Conservation (phyloP, 768 basidiomycete genomes). For the Pisolithus microcarpus region DNA sequence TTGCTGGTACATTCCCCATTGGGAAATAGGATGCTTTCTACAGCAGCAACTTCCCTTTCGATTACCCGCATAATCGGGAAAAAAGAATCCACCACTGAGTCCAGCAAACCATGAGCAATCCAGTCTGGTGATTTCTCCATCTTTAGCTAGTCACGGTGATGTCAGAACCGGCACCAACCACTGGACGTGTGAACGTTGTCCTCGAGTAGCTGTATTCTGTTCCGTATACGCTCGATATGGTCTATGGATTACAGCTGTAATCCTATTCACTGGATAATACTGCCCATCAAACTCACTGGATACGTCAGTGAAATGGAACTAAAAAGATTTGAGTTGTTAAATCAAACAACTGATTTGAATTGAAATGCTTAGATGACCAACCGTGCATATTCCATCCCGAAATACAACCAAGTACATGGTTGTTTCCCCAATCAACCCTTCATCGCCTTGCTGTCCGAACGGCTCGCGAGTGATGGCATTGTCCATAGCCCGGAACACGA, state of each 20-base stretch:
- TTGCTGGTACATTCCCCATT: conserved; percentile 6
- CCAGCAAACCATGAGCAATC: conserved; percentile 89
- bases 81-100: conserved; percentile 91
- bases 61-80: conserved; percentile 79
- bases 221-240: conserved; percentile 70
- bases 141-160: neutral
- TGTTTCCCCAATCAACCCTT: conserved; percentile 58
- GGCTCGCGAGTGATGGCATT: conserved; percentile 38
- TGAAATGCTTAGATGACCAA: conserved; percentile 27
- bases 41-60: conserved; percentile 69
- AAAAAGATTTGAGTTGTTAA: neutral
- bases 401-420: conserved; percentile 90
- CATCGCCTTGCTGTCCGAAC: conserved; percentile 30
- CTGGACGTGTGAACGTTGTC: conserved; percentile 63
- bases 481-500: conserved; percentile 81
- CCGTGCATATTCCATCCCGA: conserved; percentile 76
- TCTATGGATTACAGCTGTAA: conserved; percentile 34
- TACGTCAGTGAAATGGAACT: conserved; percentile 91
- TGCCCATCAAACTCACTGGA: conserved; percentile 36
- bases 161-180: conserved; percentile 36
- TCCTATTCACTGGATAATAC: neutral
- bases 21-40: conserved; percentile 64
- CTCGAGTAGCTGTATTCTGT: conserved; percentile 58
- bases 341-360: neutral
- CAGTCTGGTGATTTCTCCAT: conserved; percentile 49